These are phyloP conservation scores for Tetrahymena malaccensis DNA, from an alignment of 73 alveolate genomes.

Conservation along the genomic window DNA sequence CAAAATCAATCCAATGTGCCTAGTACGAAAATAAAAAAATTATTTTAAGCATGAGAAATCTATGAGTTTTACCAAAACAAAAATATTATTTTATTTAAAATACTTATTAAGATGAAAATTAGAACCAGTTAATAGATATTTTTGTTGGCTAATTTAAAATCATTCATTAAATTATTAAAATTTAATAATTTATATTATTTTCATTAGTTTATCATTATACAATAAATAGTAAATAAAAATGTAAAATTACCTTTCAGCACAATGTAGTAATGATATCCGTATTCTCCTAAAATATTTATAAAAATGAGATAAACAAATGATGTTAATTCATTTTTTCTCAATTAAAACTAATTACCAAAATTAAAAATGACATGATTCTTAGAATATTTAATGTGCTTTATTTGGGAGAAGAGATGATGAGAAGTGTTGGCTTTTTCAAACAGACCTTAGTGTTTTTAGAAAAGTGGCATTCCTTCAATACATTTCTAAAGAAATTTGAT, in stretches of 20 bases:
- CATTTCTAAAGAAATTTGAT: background rate
- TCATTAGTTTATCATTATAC: no score
- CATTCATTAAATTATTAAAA: no score
- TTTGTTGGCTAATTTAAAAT: no score
- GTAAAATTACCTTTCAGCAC: background rate
- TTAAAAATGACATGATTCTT: background rate
- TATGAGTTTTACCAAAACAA: no score
- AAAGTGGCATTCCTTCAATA: background rate
- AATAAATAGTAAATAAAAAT: no score
- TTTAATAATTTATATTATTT: no score
- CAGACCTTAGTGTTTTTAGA: background rate
- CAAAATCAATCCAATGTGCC: no score
- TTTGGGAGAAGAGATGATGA: background rate
- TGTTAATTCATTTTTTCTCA: background rate
- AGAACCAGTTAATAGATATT: no score
- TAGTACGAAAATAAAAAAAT: no score
- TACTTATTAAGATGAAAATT: no score
- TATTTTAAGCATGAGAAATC: no score
- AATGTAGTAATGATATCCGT: background rate
- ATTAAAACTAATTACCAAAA: background rate
- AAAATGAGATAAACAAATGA: background rate
- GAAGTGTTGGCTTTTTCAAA: background rate
- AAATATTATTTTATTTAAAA: no score
- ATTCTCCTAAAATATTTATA: background rate
- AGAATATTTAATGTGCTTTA: background rate